Percentiles rank a stretch among this genome's conserved stretches.
Evolutionary conservation across 129 eudicot genomes (phyloP).

Genomic region (Oenanthe sinensis): DNA sequence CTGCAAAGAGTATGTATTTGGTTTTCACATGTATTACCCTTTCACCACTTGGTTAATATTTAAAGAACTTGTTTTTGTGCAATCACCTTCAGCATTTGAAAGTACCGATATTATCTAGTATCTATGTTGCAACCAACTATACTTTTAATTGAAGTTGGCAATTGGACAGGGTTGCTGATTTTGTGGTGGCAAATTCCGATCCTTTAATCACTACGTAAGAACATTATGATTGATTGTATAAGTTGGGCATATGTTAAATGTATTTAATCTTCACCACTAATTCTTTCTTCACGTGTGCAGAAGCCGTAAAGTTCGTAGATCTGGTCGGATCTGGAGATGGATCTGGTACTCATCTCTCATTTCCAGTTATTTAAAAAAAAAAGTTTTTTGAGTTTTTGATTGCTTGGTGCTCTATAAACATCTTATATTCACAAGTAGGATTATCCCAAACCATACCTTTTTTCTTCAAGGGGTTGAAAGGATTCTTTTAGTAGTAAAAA

Average conservation of each 20-base stretch:
- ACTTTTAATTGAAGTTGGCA: not conserved
- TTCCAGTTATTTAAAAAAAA: not conserved
- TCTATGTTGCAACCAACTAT: not conserved
- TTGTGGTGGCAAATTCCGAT: constrained; percentile 57
- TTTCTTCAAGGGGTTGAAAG: not conserved
- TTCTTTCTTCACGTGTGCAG: constrained; percentile 25
- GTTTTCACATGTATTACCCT: not conserved
- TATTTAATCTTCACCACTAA: not conserved
- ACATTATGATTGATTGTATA: not conserved
- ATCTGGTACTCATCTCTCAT: constrained; percentile 48
- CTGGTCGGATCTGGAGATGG: constrained; percentile 76
- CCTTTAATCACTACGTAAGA: constrained; percentile 72
- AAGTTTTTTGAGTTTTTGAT: not conserved
- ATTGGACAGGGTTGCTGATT: constrained; percentile 66
- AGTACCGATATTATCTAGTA: not conserved
- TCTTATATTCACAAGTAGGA: not conserved
- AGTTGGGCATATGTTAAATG: not conserved
- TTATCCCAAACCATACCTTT: not conserved
- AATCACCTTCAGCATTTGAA: not conserved
- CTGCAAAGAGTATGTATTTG: constrained; percentile 70
- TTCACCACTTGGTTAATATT: not conserved
- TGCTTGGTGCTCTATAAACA: not conserved
- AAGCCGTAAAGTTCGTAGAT: constrained; percentile 35
- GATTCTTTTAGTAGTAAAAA: not conserved
- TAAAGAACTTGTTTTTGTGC: not conserved